phyloP scores from a whole-genome alignment of 805 yeast genomes.

The Schwanniomyces pseudopolymorphus region DNA sequence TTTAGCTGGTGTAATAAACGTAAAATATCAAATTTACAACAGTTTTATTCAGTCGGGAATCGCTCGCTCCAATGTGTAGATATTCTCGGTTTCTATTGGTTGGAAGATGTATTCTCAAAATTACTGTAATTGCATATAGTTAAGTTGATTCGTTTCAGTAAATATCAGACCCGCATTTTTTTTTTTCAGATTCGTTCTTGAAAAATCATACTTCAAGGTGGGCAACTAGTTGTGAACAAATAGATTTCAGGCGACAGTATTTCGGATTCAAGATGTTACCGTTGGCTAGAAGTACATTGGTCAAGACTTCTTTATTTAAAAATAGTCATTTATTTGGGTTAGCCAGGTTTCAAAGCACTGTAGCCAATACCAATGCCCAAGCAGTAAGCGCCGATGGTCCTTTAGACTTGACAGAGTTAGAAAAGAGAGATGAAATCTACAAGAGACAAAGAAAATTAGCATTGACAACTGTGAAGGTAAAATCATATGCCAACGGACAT shows the following conservation, averaged over 20 bases:
- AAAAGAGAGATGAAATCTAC: conserved; percentile 71
- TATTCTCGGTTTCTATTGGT: conserved; percentile 6
- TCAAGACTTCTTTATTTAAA: conserved; percentile 1
- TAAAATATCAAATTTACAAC: neutral
- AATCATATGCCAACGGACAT: conserved; percentile 66
- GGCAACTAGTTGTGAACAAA: neutral
- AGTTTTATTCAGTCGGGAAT: conserved; percentile 1
- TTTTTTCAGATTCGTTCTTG: neutral
- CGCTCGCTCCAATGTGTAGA: conserved; percentile 1
- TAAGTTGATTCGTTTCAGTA: neutral
- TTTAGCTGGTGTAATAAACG: neutral
- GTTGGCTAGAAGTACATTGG: conserved; percentile 10
- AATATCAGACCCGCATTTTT: neutral
- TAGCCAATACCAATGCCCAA: neutral
- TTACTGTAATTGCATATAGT: neutral
- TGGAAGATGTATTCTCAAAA: neutral
- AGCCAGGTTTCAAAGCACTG: conserved; percentile 12
- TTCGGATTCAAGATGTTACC: conserved; percentile 7
- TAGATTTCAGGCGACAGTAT: neutral
- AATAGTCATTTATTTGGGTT: conserved; percentile 2
- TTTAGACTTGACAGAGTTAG: conserved; percentile 66
- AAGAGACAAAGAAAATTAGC: conserved; percentile 72
- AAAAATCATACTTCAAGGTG: neutral
- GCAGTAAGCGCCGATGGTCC: neutral
- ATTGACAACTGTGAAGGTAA: conserved; percentile 68